Percentiles rank a stretch among this genome's conserved stretches.
phyloP scores from a whole-genome alignment of 2,329 filamentous ascomycete genomes.

The Ceratocystis eucalypticola region DNA sequence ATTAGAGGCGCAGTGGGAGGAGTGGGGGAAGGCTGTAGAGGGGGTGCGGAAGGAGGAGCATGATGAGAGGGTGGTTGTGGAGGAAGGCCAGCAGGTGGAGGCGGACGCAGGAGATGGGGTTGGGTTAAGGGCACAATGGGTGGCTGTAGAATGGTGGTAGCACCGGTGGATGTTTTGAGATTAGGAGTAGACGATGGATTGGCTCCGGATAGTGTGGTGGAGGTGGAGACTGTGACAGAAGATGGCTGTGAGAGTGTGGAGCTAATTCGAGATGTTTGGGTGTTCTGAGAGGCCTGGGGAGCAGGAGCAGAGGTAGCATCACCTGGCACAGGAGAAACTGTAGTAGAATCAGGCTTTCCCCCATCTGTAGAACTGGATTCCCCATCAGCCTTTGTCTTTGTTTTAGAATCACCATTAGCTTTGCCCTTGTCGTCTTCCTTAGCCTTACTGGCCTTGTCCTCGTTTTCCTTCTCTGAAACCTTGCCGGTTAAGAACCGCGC shows the following conservation, averaged over 20 bases:
- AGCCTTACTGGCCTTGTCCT: not conserved
- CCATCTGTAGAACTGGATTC: not conserved
- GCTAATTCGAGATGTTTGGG: not conserved
- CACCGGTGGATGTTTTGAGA: not conserved
- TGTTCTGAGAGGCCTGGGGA: not conserved
- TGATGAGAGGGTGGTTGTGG: not conserved
- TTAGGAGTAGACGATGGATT: not conserved
- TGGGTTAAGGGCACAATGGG: constrained; percentile 12
- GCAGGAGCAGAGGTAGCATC: not conserved
- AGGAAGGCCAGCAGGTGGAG: constrained; percentile 15
- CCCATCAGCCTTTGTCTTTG: not conserved
- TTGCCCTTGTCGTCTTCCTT: not conserved
- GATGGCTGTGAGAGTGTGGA: not conserved
- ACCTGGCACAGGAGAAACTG: not conserved
- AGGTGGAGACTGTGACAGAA: not conserved
- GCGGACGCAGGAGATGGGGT: constrained; percentile 13
- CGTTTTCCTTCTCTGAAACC: not conserved
- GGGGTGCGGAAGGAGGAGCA: not conserved
- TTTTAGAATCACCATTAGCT: not conserved
- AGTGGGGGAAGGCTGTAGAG: not conserved
- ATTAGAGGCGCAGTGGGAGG: constrained; percentile 4
- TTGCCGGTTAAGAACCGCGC: constrained; percentile 46
- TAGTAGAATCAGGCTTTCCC: not conserved
- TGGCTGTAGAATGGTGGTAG: constrained; percentile 9
- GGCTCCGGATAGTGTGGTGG: not conserved